A percentile compares a stretch with the other conserved stretches of the same genome.
Conservation (phyloP, 495 filamentous ascomycete species). For the Chlorociboria aeruginascens region DNA sequence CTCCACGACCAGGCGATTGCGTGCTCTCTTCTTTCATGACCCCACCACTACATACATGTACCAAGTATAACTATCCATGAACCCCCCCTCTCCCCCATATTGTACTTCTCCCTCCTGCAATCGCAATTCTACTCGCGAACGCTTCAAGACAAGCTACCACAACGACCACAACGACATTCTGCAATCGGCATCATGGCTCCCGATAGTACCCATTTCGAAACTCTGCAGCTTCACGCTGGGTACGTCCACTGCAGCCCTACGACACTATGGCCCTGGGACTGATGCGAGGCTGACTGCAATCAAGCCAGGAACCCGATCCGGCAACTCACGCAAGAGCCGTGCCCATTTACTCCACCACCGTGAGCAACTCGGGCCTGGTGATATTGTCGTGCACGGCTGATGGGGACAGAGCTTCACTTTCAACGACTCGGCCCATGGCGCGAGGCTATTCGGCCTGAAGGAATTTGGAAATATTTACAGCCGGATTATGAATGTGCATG, state of each 20-base stretch:
- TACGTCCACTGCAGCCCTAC: slow-evolving; percentile 28
- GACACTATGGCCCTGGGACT: no score
- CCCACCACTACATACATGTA: no score
- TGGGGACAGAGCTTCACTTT: slow-evolving; percentile 69
- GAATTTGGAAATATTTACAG: slow-evolving; percentile 99
- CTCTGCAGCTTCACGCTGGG: slow-evolving; percentile 94
- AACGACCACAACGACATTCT: neutral
- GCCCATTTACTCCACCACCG: slow-evolving; percentile 90
- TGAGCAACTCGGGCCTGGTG: slow-evolving; percentile 26
- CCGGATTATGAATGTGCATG: slow-evolving; percentile 78
- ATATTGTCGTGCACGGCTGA: neutral
- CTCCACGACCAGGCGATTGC: no score
- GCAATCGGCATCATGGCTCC: neutral
- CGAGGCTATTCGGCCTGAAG: slow-evolving; percentile 92
- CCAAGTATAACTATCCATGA: no score
- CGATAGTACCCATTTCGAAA: slow-evolving; percentile 59
- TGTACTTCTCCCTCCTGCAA: no score
- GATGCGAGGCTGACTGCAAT: slow-evolving; percentile 8
- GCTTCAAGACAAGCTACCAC: neutral
- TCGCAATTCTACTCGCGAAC: no score
- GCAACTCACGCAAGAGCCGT: slow-evolving; percentile 84
- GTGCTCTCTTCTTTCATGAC: no score
- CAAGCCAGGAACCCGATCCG: slow-evolving; percentile 72
- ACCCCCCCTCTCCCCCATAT: no score
- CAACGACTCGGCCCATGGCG: slow-evolving; percentile 95